These are phyloP conservation scores for Torulaspora franciscae DNA, from an alignment of 805 yeast genomes.

Conservation along the genomic window DNA sequence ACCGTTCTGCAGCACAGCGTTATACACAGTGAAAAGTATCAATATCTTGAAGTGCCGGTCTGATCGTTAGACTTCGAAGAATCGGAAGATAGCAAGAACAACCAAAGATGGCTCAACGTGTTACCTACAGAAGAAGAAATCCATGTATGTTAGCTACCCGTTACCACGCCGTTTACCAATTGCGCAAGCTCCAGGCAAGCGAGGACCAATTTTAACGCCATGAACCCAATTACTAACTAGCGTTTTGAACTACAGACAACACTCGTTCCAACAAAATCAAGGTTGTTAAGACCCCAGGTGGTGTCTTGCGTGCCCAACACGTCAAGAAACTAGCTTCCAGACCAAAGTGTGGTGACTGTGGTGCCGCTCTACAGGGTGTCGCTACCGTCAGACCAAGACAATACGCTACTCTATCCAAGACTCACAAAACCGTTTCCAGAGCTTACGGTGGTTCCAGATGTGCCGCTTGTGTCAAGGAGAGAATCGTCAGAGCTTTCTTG, in stretches of 20 bases:
- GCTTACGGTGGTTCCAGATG: conserved; percentile 99
- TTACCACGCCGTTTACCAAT: background rate
- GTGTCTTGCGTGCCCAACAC: conserved; percentile 97
- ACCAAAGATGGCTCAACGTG: conserved; percentile 95
- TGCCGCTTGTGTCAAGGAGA: conserved; percentile 98
- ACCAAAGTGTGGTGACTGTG: conserved; percentile 88
- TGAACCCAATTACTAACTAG: background rate
- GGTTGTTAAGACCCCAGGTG: conserved; percentile 99
- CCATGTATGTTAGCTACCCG: conserved; percentile 72
- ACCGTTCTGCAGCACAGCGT: background rate
- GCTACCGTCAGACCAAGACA: conserved; percentile 97
- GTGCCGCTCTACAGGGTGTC: conserved; percentile 77
- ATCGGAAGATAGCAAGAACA: conserved; percentile 14
- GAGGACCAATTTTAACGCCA: background rate
- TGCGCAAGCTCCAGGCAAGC: background rate
- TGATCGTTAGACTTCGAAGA: background rate
- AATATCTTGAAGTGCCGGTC: conserved; percentile 1
- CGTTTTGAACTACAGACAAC: conserved; percentile 60
- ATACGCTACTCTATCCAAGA: conserved; percentile 91
- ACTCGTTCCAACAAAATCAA: conserved; percentile 99
- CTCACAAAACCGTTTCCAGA: conserved; percentile 98
- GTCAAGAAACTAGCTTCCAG: conserved; percentile 85
- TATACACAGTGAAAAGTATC: conserved; percentile 5
- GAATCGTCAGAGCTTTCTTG: conserved; percentile 98
- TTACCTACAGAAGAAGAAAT: conserved; percentile 98